These are phyloP conservation scores for Chrysoporthe puriensis DNA, from an alignment of 2,329 filamentous ascomycete species.

Conservation along the genomic window DNA sequence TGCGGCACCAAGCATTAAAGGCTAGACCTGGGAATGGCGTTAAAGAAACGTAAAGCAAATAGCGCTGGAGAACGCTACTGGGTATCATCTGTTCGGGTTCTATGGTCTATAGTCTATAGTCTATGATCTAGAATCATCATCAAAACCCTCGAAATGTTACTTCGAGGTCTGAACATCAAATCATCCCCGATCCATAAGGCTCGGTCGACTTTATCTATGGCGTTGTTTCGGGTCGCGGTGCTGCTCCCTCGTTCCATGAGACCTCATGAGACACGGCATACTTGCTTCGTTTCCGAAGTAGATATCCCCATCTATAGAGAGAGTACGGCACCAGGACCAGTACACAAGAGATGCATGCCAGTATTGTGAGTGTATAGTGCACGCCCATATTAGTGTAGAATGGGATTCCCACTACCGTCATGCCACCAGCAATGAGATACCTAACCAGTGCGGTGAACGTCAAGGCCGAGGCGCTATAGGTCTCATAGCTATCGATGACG, in stretches of 20 bases:
- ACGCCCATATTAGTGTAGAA: conserved; percentile 41
- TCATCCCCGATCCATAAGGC: background rate
- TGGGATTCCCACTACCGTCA: conserved; percentile 41
- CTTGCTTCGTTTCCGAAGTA: conserved; percentile 21
- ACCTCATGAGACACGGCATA: conserved; percentile 28
- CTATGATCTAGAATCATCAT: background rate
- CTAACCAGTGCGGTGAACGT: conserved; percentile 38
- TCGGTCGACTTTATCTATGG: background rate
- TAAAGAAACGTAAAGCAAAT: background rate
- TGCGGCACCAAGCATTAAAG: background rate
- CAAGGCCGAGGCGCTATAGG: conserved; percentile 39
- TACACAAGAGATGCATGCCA: conserved; percentile 36
- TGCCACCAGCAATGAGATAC: conserved; percentile 40
- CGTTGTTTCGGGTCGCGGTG: background rate
- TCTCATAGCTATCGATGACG: conserved; percentile 42
- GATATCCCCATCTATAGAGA: conserved; percentile 34
- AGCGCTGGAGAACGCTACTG: conserved; percentile 6
- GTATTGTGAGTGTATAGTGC: conserved; percentile 39
- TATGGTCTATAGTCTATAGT: background rate
- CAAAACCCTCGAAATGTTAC: background rate
- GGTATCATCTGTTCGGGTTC: background rate
- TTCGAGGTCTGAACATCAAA: background rate
- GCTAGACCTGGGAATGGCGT: conserved; percentile 10
- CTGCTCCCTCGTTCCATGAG: background rate
- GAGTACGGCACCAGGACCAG: conserved; percentile 38